Conservation (phyloP, 1,284 basidiomycete genomes). For the Irpex sp. region DNA sequence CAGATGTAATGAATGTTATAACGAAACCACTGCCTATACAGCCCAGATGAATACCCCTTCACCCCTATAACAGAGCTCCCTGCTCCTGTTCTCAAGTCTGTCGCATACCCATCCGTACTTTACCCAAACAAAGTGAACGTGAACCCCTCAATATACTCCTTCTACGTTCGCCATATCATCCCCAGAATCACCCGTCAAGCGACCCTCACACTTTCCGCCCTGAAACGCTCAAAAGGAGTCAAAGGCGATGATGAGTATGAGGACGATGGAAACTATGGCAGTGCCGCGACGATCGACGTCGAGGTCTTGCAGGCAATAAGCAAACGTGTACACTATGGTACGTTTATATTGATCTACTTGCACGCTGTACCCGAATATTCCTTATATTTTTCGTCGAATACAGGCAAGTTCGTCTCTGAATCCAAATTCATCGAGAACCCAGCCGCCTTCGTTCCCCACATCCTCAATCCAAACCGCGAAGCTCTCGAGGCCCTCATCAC, state of each 20-base stretch:
- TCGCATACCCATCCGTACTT: constrained; percentile 77
- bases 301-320: constrained; percentile 93
- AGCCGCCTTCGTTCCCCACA: constrained; percentile 88
- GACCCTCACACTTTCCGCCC: constrained; percentile 55
- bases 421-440: constrained; percentile 90
- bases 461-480: constrained; percentile 70
- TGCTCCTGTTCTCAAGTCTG: constrained; percentile 74
- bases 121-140: constrained; percentile 85
- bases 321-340: constrained; percentile 96
- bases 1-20: not conserved
- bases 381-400: not conserved
- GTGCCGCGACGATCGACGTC: constrained; percentile 90
- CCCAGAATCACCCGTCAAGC: constrained; percentile 78
- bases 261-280: constrained; percentile 98
- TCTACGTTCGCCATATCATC: constrained; percentile 82
- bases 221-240: constrained; percentile 66
- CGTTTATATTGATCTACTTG: constrained; percentile 19
- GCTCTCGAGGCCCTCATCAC: constrained; percentile 88
- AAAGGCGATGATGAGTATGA: constrained; percentile 63
- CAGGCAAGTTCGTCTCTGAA: constrained; percentile 98
- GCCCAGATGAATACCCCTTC: constrained; percentile 98
- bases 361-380: not conserved
- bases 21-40: constrained; percentile 28
- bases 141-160: constrained; percentile 84
- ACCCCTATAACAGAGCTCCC: constrained; percentile 73